phyloP scores from a whole-genome alignment of 1,139 yeast genomes.

The Suhomyces chickasaworum region DNA sequence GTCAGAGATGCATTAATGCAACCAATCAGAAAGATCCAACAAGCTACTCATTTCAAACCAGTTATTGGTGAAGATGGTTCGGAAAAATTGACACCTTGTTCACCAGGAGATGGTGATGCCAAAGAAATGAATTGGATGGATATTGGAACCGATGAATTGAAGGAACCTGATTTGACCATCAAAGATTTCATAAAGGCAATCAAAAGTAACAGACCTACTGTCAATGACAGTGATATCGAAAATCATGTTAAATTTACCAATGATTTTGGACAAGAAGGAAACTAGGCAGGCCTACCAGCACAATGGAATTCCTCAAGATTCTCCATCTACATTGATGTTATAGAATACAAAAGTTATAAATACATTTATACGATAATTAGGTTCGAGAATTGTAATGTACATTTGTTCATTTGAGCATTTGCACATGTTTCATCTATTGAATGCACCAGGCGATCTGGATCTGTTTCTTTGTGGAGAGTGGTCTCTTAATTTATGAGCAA shows the following conservation, averaged over 20 bases:
- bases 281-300: conserved; percentile 33
- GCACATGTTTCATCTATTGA: conserved; percentile 4
- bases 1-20: conserved; percentile 98
- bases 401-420: too few species aligned
- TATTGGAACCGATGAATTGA: conserved; percentile 81
- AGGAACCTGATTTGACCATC: conserved; percentile 85
- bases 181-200: conserved; percentile 94
- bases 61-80: conserved; percentile 41
- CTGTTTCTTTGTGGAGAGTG: conserved; percentile 21
- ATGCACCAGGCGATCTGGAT: conserved; percentile 12
- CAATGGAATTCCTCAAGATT: neutral
- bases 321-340: conserved; percentile 1
- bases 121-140: conserved; percentile 93
- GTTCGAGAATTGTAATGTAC: neutral
- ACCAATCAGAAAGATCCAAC: conserved; percentile 93
- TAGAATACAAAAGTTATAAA: conserved; percentile 8
- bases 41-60: conserved; percentile 90
- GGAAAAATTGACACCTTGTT: conserved; percentile 79
- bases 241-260: conserved; percentile 87
- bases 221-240: conserved; percentile 76
- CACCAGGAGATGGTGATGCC: conserved; percentile 92
- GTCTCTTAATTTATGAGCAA: conserved; percentile 33
- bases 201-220: conserved; percentile 92
- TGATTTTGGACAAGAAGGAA: conserved; percentile 98
- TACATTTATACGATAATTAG: conserved; percentile 3